Conservation (phyloP, 129 eudicot genomes). For the Flaveria linearis region DNA sequence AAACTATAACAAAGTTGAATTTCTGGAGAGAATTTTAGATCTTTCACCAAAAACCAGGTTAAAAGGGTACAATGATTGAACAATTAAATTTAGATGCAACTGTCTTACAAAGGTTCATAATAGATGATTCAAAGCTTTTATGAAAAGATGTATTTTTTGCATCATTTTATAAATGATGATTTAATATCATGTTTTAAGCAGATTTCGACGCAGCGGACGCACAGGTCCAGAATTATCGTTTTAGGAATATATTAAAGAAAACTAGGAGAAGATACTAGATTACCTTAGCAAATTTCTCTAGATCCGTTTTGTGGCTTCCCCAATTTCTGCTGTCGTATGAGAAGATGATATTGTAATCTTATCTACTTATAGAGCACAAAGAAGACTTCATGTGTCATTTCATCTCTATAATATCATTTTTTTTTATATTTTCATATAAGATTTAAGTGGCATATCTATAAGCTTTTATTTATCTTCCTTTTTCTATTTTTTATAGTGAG, state of each 20-base stretch:
- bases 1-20: background rate
- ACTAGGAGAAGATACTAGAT: background rate
- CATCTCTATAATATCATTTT: background rate
- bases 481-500: background rate
- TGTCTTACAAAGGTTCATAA: background rate
- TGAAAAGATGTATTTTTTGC: background rate
- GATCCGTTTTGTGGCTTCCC: slow-evolving; percentile 24
- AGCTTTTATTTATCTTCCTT: background rate
- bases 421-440: background rate
- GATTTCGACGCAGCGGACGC: background rate
- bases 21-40: background rate
- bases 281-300: slow-evolving; percentile 22
- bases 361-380: slow-evolving; percentile 30
- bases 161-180: background rate
- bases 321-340: slow-evolving; percentile 16
- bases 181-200: background rate
- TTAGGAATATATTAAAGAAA: background rate
- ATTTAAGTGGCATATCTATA: background rate
- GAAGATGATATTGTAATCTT: background rate
- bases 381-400: slow-evolving; percentile 23
- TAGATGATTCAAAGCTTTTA: background rate
- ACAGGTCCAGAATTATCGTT: background rate
- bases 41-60: background rate
- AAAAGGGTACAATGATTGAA: background rate
- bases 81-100: background rate